phyloP scores from a whole-genome alignment of 2,329 filamentous ascomycete species.

The Penicillium freii region DNA sequence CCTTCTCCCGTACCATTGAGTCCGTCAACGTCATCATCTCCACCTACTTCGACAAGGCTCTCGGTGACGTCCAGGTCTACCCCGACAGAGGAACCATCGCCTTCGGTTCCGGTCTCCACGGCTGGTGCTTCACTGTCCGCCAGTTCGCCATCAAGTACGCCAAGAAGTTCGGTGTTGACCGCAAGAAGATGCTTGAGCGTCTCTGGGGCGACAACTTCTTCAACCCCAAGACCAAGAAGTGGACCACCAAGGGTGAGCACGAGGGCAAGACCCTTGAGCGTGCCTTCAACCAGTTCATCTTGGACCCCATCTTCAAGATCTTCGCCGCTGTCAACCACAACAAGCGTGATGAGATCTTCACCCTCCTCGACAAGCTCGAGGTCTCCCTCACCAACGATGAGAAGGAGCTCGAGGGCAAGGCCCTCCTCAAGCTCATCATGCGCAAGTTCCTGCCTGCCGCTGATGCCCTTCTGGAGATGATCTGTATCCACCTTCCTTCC shows the following conservation, averaged over 20 bases:
- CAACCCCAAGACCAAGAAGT: conserved; percentile 99
- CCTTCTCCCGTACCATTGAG: conserved; percentile 99
- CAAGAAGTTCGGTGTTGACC: conserved; percentile 99
- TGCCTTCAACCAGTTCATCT: conserved; percentile 99
- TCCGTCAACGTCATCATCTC: conserved; percentile 99
- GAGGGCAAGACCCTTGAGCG: conserved; percentile 91
- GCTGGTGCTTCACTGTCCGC: conserved; percentile 98
- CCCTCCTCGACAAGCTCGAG: conserved; percentile 85
- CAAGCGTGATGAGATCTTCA: conserved; percentile 88
- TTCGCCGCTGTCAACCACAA: conserved; percentile 96
- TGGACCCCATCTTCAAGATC: conserved; percentile 99
- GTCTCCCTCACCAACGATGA: conserved; percentile 88
- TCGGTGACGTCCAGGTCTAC: conserved; percentile 98
- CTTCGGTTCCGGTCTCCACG: conserved; percentile 99
- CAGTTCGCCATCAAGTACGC: conserved; percentile 95
- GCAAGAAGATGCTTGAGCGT: conserved; percentile 99
- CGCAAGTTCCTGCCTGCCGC: conserved; percentile 97
- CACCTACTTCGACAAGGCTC: conserved; percentile 94
- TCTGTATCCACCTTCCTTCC: conserved; percentile 98
- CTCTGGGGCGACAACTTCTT: conserved; percentile 99
- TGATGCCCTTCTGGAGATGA: conserved; percentile 98
- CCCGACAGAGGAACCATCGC: conserved; percentile 96
- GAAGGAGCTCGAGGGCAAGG: conserved; percentile 93
- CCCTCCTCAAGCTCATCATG: conserved; percentile 97
- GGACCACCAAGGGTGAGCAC: conserved; percentile 80